Evolutionary conservation across 208 protist species (phyloP), one percentile per base, ranked within the genome.

Genomic region (Leishmania lainsoni): DNA sequence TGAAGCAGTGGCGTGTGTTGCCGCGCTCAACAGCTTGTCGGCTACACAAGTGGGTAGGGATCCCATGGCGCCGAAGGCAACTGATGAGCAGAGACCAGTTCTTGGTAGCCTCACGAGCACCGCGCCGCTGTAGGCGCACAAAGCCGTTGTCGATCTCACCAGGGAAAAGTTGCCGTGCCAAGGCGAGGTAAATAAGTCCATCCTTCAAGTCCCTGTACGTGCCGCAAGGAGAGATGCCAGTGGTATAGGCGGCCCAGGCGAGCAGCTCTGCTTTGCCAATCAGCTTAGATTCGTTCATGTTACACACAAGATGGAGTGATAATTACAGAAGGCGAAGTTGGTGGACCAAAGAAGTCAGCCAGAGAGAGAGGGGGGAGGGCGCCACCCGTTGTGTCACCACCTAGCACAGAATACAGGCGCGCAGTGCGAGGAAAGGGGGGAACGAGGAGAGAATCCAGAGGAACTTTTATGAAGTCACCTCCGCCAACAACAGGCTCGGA

Each of bases 191-290:
- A 8, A 96, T 82, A 5, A 93, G 81, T 22, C 92, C 92, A 75
- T 96, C 92, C 12, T 85, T 69, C 49, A 96, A 75, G 81, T 94
- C 89, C 6, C 83, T 86, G 81, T 92, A 93, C 82, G 87, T 89
- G 2, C 76, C 63, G 75, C 90, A 96, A 8, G 90, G 87, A 5
- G 59, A 68, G 29, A 90, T 86, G 1, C 81, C 86, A 39, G 80
- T 89, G 59, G 80, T 72, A 14, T 84, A 72, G 2, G 77, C 80
- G 5, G 89, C 92, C 92, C 92, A 94, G 42, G 71, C 76, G 5
- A 93, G 81, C 29, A 95, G 81, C 68, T 94, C 93, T 58, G 73
- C 78, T 59, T 90, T 91, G 12, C 87, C 86, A 8, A 92, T 51
- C 22, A 87, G 70, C 10, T 77, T 48, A 32, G 83, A 66, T 1